Evolutionary conservation across 192 early-diverging fungal genomes (phyloP).

Genomic region (Funneliformis mosseae): DNA sequence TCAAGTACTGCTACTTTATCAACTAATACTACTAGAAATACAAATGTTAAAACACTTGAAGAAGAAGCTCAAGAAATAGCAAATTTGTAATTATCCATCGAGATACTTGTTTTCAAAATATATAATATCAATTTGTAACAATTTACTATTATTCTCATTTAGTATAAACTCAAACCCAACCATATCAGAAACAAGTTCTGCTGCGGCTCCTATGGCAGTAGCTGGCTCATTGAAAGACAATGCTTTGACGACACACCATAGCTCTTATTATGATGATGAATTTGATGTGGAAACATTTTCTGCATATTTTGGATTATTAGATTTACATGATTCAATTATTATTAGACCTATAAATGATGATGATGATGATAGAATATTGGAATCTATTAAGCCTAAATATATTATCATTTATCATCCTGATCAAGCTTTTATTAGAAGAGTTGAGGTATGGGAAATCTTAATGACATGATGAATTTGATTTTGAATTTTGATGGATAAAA

Average conservation of each 20-base stretch:
- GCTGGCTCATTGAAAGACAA: not conserved
- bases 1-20: conserved; percentile 30
- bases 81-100: conserved; percentile 39
- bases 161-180: not conserved
- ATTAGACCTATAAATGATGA: conserved; percentile 63
- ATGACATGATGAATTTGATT: conserved; percentile 6
- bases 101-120: not conserved
- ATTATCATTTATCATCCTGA: conserved; percentile 94
- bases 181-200: not conserved
- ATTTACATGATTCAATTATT: conserved; percentile 52
- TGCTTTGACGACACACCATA: conserved; percentile 9
- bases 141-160: not conserved
- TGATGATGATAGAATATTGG: conserved; percentile 65
- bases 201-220: not conserved
- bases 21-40: conserved; percentile 9
- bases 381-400: conserved; percentile 69
- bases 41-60: conserved; percentile 25
- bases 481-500: not conserved
- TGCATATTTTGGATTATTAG: conserved; percentile 50
- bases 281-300: conserved; percentile 48
- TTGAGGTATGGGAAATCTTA: conserved; percentile 61
- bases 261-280: conserved; percentile 45
- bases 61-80: conserved; percentile 47
- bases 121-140: not conserved
- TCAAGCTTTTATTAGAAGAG: conserved; percentile 80